A percentile compares a stretch with the other conserved stretches of the same genome.
Conservation (phyloP, 192 early-diverging fungal species). For the Powellomyces hirtus region DNA sequence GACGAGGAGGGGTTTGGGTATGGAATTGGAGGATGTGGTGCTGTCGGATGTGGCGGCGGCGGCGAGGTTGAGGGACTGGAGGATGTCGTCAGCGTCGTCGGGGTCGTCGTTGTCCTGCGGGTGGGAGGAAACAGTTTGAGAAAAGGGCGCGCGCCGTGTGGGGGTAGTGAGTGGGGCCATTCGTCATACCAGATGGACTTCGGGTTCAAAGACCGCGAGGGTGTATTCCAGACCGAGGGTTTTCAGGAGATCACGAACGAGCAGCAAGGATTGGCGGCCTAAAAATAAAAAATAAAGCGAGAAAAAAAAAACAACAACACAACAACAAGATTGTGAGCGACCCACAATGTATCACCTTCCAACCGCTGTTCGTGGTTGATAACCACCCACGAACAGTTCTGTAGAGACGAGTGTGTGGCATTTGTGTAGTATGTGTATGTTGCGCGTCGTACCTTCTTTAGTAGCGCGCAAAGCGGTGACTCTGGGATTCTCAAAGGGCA, state of each 20-base stretch:
- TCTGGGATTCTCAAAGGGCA: constrained; percentile 12
- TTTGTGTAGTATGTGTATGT: not conserved
- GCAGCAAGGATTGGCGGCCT: constrained; percentile 16
- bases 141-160: too few species aligned
- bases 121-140: not conserved
- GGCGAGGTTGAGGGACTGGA: not conserved
- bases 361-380: too few species aligned
- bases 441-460: constrained; percentile 7
- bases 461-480: not conserved
- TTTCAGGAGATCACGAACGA: constrained; percentile 30
- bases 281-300: not conserved
- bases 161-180: too few species aligned
- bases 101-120: not conserved
- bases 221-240: constrained; percentile 23
- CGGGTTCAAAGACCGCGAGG: constrained; percentile 28
- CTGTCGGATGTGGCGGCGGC: not conserved
- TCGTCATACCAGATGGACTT: constrained; percentile 12
- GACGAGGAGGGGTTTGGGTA: not conserved
- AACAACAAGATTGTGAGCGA: too few species aligned
- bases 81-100: not conserved
- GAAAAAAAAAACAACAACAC: not conserved
- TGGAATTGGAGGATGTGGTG: too few species aligned
- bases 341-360: too few species aligned
- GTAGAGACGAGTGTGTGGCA: too few species aligned
- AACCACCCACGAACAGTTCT: too few species aligned